Base-by-base conservation (phyloP, 768 basidiomycete species). In the Russula dissimulans region DNA sequence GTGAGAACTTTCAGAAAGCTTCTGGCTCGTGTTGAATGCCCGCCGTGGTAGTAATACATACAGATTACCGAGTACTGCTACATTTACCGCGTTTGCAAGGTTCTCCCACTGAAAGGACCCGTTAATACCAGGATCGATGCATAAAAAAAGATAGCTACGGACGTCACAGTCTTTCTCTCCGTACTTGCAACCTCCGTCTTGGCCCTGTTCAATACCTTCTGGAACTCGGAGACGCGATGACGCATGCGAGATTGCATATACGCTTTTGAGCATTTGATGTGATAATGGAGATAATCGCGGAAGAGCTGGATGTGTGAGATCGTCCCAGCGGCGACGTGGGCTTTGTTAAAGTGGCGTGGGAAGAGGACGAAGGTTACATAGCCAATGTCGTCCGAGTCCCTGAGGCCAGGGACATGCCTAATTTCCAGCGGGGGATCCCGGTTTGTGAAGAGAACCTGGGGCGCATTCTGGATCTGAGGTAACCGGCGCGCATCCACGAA, bases 191-290 rank as follows among this genome's bases (percentile, higher is more conserved):
- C 84, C 73, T 98, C 97, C 29, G 90, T 88, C 81, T 97, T 98
- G 8, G 97, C 95, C 53, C 97, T 78, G 70, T 98, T 98, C 69
- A 99, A 74, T 54, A 99, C 85, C 73, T 93, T 93, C 75, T 92
- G 89, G 79, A 99, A 98, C 73, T 97, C 92, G 1, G 89, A 83
- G 12, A 97, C 97, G 10, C 97, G 85, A 67, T 87, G 80, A 61
- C 97, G 80, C 93, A 98, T 95, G 47, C 97, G 80, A 3, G 92
- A 95, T 74, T 98, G 95, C 92, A 99, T 95, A 75, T 99, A 98
- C 0, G 95, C 97, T 73, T 97, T 97, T 54, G 88, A 94, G 71
- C 93, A 95, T 69, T 95, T 98, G 81, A 99, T 97, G 71, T 98
- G 95, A 73, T 98, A 98, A 75, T 99, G 97, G n/a, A 99, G 78